These are phyloP conservation scores for Fusarium fracticaudum DNA, from an alignment of 2,329 filamentous ascomycete species.

Conservation along the genomic window DNA sequence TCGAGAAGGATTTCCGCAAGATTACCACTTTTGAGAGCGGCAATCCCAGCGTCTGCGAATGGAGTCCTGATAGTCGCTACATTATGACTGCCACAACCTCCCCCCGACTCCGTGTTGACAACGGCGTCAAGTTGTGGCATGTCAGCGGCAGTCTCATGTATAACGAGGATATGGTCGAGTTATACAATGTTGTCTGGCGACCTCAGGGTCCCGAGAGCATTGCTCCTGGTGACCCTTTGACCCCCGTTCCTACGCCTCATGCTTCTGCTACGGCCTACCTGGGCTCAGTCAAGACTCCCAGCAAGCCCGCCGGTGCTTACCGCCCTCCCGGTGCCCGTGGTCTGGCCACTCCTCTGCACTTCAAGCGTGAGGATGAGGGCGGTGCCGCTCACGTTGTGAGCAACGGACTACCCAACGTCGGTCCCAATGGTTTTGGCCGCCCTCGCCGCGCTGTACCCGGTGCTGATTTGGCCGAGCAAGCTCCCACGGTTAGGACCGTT, in stretches of 20 bases:
- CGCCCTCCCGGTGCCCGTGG: constrained; percentile 93
- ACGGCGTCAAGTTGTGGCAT: constrained; percentile 95
- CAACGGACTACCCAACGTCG: constrained; percentile 77
- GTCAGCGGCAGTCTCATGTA: constrained; percentile 90
- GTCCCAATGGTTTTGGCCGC: constrained; percentile 82
- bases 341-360: constrained; percentile 86
- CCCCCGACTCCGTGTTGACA: constrained; percentile 93
- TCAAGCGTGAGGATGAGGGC: constrained; percentile 97
- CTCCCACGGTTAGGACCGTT: constrained; percentile 75
- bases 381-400: constrained; percentile 85
- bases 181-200: constrained; percentile 92
- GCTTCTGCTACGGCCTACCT: constrained; percentile 84
- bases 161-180: constrained; percentile 91
- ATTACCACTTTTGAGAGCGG: constrained; percentile 93
- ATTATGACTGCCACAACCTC: constrained; percentile 98
- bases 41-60: constrained; percentile 95
- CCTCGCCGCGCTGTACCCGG: constrained; percentile 84
- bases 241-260: constrained; percentile 80
- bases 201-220: constrained; percentile 73
- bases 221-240: constrained; percentile 74
- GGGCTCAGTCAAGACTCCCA: constrained; percentile 89
- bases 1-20: constrained; percentile 93
- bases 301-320: constrained; percentile 97
- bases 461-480: constrained; percentile 75
- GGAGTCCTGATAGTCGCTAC: constrained; percentile 95